These are phyloP conservation scores for Mallotus nudiflorus DNA, from an alignment of 345 rosid genomes.

Conservation along the genomic window DNA sequence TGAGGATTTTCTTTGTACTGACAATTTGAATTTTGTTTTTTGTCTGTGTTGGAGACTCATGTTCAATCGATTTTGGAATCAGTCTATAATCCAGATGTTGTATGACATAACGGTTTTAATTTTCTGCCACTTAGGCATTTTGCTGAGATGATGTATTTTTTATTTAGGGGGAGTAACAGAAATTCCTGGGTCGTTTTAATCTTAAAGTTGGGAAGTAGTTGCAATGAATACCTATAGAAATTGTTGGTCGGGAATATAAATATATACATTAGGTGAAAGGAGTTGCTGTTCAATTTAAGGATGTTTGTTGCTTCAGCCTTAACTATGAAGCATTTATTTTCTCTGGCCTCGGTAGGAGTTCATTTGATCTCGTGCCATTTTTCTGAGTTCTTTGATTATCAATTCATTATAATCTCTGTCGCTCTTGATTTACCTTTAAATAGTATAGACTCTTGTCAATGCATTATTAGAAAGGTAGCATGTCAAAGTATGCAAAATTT, in stretches of 20 bases:
- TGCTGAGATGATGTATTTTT: background rate
- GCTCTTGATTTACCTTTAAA: background rate
- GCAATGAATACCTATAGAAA: background rate
- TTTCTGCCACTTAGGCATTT: background rate
- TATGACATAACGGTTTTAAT: background rate
- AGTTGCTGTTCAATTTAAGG: background rate
- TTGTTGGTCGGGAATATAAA: background rate
- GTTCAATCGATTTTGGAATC: background rate
- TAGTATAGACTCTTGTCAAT: background rate
- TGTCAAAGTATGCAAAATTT: background rate
- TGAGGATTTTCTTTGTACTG: background rate
- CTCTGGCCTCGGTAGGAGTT: background rate
- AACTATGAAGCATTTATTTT: background rate
- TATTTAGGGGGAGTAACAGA: background rate
- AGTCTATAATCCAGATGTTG: background rate
- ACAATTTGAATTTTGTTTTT: background rate
- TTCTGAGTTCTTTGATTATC: background rate
- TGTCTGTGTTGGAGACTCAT: background rate
- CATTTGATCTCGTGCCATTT: constrained; percentile 1
- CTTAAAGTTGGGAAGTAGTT: background rate
- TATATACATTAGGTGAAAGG: background rate
- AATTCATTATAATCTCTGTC: constrained; percentile 5
- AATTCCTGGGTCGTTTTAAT: background rate
- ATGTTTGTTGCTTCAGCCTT: background rate
- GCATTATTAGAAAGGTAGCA: background rate